phyloP scores from a whole-genome alignment of 768 basidiomycete genomes.

The Hericium rajendrae region DNA sequence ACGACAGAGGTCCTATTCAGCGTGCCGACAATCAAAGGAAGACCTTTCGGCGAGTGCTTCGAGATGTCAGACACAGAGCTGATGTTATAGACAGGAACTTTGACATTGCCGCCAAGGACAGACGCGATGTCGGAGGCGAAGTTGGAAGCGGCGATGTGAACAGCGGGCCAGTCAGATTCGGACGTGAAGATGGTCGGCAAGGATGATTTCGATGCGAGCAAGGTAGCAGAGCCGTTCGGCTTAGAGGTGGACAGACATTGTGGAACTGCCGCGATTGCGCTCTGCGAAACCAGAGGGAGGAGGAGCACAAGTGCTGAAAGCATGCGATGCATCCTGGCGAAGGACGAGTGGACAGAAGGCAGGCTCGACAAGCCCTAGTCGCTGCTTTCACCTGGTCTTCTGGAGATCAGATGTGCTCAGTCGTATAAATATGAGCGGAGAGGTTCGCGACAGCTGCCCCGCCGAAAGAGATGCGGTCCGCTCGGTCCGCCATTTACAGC shows the following conservation, averaged over 20 bases:
- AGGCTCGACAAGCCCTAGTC: too few species aligned
- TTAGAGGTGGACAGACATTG: neutral
- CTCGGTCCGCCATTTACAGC: too few species aligned
- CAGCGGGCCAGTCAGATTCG: neutral
- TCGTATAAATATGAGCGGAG: too few species aligned
- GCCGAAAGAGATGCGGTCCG: too few species aligned
- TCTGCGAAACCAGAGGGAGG: neutral
- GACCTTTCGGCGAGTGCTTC: neutral
- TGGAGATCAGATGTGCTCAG: too few species aligned
- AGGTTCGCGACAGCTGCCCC: too few species aligned
- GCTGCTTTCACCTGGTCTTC: too few species aligned
- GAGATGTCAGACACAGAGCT: neutral
- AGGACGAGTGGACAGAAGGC: neutral
- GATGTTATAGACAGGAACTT: neutral
- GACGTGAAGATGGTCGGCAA: conserved; percentile 1
- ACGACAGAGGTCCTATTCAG: neutral
- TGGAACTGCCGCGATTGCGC: neutral
- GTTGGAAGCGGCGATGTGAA: neutral
- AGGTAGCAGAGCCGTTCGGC: neutral
- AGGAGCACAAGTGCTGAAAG: neutral
- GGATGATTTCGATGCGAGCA: conserved; percentile 2
- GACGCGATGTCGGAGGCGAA: neutral
- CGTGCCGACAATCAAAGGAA: neutral
- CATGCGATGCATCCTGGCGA: neutral
- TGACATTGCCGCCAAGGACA: neutral